A percentile compares a stretch with the other conserved stretches of the same genome.
Conservation (phyloP, 1,139 yeast species). For the Scheffersomyces stambukii region DNA sequence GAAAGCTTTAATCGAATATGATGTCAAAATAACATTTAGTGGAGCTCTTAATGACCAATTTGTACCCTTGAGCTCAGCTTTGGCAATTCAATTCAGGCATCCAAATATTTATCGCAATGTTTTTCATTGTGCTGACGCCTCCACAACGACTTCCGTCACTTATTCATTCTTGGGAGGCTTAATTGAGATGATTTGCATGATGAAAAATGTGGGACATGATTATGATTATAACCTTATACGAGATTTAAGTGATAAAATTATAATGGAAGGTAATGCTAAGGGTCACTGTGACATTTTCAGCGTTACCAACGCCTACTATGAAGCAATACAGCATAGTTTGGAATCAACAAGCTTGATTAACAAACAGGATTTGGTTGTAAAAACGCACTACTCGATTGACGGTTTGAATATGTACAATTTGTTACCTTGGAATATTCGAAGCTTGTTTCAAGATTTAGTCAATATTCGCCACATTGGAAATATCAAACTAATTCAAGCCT, state of each 20-base stretch:
- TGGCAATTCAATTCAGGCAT: conserved; percentile 43
- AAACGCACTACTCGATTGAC: conserved; percentile 3
- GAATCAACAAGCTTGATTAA: conserved; percentile 34
- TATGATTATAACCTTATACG: conserved; percentile 27
- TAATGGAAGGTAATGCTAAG: conserved; percentile 3
- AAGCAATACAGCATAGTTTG: conserved; percentile 29
- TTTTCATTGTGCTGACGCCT: conserved; percentile 5
- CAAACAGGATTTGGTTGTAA: conserved; percentile 9
- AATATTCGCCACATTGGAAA: conserved; percentile 36
- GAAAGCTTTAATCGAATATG: conserved; percentile 26
- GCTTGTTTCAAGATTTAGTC: conserved; percentile 32
- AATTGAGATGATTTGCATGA: conserved; percentile 29
- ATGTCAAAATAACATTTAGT: conserved; percentile 48
- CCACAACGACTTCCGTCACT: neutral
- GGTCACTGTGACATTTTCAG: conserved; percentile 22
- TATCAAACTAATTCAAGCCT: conserved; percentile 21
- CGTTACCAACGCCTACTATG: conserved; percentile 23
- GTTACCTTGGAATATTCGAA: conserved; percentile 40
- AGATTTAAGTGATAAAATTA: conserved; percentile 26
- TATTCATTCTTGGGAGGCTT: conserved; percentile 19
- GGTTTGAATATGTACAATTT: conserved; percentile 11
- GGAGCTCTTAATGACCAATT: conserved; percentile 47
- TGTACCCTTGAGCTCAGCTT: conserved; percentile 41
- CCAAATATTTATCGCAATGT: conserved; percentile 51
- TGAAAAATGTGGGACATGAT: conserved; percentile 34